Base-by-base conservation (phyloP, 176 grass and related monocot species). In the Avena atlantica region DNA sequence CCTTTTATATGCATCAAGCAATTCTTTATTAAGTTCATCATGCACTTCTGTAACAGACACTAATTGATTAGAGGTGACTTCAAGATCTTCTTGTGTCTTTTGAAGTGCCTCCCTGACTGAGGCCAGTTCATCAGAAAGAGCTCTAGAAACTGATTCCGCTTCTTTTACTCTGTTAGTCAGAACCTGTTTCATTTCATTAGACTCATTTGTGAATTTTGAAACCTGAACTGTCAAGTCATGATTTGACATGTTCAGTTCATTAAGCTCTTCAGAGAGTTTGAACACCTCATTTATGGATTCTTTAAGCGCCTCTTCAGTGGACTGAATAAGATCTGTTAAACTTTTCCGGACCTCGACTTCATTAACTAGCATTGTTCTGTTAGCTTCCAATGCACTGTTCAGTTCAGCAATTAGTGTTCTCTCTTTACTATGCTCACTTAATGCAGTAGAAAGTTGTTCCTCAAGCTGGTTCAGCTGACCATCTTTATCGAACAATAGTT, bases 1-100 rank as follows among this genome's bases (percentile, higher is more conserved):
- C 45, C 90, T 94, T 84, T 96, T 96, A 78, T 94, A 99, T 69
- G 86, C 87, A 53, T 87, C 92, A 36, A 99, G 67, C 44, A 99
- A 82, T 80, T 99, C 94, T 63, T 88, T 86, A 72, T 90, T 94
- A 52, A 99, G 85, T 56, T 87, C 81, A 24, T 91, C 87, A 74
- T 77, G 83, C 29, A 86, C 89, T 85, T 87, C 85, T 5, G 47
- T 89, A 73, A 87, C 80, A 83, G 85, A 83, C 66, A 83, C 60
- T 83, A 94, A 82, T 77, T 94, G 85, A 73, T 79, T 91, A 20
- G 84, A 94, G 75, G 81, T 84, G 64, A 76, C 87, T 60, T 89
- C 80, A 78, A 96, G 82, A 65, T 91, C 86, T 85, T 91, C 92
- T 86, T 91, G 70, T 49, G 78, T 87, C 78, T 84, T 89, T 81